Percentiles rank a stretch among this genome's conserved stretches.
Evolutionary conservation across 345 rosid genomes (phyloP).

Genomic region (Pseudoturritis turrita): DNA sequence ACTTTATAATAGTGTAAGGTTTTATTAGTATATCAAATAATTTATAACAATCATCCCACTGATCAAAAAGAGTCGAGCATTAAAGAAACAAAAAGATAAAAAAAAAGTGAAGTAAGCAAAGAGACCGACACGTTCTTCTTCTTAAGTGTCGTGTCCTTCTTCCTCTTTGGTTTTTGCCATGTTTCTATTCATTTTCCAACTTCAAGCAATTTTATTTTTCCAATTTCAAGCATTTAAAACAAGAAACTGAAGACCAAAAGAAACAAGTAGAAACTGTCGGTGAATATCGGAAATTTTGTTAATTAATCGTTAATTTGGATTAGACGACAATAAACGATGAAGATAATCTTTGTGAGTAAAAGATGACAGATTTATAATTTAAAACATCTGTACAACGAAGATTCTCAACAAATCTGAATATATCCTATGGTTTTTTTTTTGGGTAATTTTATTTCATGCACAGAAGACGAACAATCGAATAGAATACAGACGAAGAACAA

Average conservation of each 20-base stretch:
- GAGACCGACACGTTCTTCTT: constrained; percentile 20
- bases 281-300: not conserved
- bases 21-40: not conserved
- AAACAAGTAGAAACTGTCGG: constrained; percentile 4
- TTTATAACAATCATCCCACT: constrained; percentile 9
- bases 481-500: constrained; percentile 26
- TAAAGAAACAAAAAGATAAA: not conserved
- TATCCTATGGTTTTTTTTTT: not conserved
- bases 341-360: not conserved
- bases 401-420: constrained; percentile 21
- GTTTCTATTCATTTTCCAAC: constrained; percentile 2
- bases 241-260: not conserved
- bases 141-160: constrained; percentile 13
- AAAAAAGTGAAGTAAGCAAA: constrained; percentile 17
- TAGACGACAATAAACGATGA: not conserved
- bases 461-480: constrained; percentile 30
- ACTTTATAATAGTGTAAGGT: not conserved
- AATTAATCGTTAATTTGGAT: not conserved
- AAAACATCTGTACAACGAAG: constrained; percentile 15
- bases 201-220: not conserved
- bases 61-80: constrained; percentile 6
- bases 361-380: not conserved
- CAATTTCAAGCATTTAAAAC: not conserved
- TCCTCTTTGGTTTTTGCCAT: constrained; percentile 4
- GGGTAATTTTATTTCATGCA: constrained; percentile 7